A percentile compares a stretch with the other conserved stretches of the same genome.
phyloP scores from a whole-genome alignment of 257 asterid species.

The Rhazya stricta region DNA sequence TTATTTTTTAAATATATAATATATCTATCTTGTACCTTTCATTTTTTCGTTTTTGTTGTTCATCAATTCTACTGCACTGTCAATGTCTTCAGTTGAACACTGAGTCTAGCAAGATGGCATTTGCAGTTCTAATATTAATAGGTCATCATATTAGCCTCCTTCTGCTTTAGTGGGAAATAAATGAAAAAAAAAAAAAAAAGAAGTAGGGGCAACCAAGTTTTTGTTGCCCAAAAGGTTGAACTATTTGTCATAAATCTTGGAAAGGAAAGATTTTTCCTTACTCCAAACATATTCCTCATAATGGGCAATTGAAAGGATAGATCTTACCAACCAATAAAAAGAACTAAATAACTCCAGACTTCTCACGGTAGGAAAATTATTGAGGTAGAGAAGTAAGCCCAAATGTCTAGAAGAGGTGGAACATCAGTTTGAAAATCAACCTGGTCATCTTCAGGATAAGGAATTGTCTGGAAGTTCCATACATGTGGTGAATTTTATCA shows the following conservation, averaged over 20 bases:
- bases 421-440: not conserved
- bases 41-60: not conserved
- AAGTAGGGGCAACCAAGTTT: not conserved
- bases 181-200: not conserved
- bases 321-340: not conserved
- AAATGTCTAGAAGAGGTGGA: not conserved
- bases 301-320: not conserved
- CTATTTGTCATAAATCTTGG: not conserved
- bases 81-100: not conserved
- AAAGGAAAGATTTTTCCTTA: not conserved
- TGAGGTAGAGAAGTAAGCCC: not conserved
- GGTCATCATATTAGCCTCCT: not conserved
- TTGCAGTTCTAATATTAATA: not conserved
- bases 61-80: not conserved
- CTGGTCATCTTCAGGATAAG: not conserved
- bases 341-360: not conserved
- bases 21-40: not conserved
- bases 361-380: not conserved
- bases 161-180: not conserved
- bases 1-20: not conserved
- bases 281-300: not conserved
- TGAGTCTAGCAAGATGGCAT: not conserved
- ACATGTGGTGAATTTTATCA: not conserved
- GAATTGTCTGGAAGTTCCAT: not conserved
- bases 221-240: not conserved